Evolutionary conservation across 176 grass and related monocot species (phyloP).

Genomic region (Alloteropsis semialata): DNA sequence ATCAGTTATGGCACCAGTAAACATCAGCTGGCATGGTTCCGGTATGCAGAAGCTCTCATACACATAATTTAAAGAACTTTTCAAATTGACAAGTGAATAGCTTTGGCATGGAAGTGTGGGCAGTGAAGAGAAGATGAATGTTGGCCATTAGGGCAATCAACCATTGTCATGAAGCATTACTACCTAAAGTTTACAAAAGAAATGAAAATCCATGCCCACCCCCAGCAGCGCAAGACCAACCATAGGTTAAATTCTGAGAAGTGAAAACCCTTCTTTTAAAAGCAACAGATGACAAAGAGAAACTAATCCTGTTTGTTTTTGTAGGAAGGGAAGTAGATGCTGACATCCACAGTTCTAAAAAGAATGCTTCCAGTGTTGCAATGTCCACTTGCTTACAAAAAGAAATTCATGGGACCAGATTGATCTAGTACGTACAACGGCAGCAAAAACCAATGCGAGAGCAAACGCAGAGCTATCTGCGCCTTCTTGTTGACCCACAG

Average conservation of each 20-base stretch:
- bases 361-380: background rate
- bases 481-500: slow-evolving; percentile 84
- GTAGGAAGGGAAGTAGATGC: background rate
- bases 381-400: background rate
- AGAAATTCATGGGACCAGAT: slow-evolving; percentile 23
- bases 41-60: background rate
- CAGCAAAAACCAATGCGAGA: slow-evolving; percentile 78
- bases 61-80: background rate
- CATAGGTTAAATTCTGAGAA: slow-evolving; percentile 4
- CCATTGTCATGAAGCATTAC: background rate
- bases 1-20: background rate
- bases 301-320: slow-evolving; percentile 18
- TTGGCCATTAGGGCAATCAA: background rate
- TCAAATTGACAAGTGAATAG: background rate
- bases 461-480: slow-evolving; percentile 69
- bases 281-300: slow-evolving; percentile 3
- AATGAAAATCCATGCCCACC: background rate
- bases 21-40: background rate
- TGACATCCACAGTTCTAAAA: background rate
- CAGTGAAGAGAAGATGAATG: background rate
- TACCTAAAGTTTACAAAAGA: background rate
- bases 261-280: background rate
- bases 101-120: background rate
- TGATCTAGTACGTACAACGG: slow-evolving; percentile 61
- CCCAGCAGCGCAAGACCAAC: slow-evolving; percentile 6